Conservation (phyloP, 495 filamentous ascomycete species). For the Tuber indicum region DNA sequence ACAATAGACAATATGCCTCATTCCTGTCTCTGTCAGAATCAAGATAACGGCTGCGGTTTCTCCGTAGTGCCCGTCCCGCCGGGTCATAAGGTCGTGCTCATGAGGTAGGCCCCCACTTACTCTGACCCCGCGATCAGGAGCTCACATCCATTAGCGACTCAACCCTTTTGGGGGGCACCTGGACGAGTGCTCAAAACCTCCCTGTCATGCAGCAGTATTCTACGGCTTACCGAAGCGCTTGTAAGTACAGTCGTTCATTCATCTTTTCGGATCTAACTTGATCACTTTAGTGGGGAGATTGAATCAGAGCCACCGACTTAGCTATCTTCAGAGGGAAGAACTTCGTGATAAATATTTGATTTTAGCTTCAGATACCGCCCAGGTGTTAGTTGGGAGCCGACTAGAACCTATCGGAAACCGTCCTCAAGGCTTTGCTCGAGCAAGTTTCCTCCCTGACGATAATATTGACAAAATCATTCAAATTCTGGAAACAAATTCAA, state of each 20-base stretch:
- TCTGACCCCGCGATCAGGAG: background rate
- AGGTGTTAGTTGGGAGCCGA: background rate
- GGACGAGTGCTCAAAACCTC: background rate
- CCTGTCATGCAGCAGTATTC: background rate
- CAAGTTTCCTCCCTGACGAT: background rate
- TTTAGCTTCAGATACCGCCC: background rate
- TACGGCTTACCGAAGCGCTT: background rate
- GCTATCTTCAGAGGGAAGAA: background rate
- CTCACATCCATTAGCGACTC: background rate
- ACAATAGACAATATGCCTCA: background rate
- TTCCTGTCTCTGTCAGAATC: background rate
- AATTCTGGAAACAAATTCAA: background rate
- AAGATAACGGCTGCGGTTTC: conserved; percentile 3
- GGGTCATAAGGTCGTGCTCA: conserved; percentile 17
- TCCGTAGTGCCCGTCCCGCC: conserved; percentile 15
- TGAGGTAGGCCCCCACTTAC: conserved; percentile 14
- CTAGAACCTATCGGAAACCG: background rate
- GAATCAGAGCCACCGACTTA: background rate
- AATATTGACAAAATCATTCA: background rate
- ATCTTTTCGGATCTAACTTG: background rate
- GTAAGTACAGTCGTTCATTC: background rate
- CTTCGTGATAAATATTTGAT: conserved; percentile 1
- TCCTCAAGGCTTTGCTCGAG: background rate
- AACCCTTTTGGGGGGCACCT: background rate
- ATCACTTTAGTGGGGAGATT: background rate